Evolutionary conservation across 306 rosid species (phyloP), one percentile per base, ranked within the genome.

Genomic region (Adenanthera pavonina): DNA sequence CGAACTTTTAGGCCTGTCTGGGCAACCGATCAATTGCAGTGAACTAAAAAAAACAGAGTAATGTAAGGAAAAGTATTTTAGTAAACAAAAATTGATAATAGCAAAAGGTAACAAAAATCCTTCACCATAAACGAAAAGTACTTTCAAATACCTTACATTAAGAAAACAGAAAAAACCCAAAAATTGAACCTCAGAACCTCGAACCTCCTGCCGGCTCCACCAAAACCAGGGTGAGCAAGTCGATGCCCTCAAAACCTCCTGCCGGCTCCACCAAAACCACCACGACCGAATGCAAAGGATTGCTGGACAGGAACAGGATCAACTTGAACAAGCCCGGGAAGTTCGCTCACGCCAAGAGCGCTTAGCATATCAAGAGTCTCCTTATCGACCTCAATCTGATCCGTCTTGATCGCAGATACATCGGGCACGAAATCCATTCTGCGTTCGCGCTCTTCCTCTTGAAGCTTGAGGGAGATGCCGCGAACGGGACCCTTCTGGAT

Each of bases 371-470:
- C 93, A 0, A 89, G 51, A 0, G 95, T 89, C 70, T 91, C 92
- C 89, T 78, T 86, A 40, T 91, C 95, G 10, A 91, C 93, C 76
- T 82, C 86, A 46, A 91, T 83, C 0, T 41, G 84, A 0, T 89
- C 90, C 7, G 79, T 85, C 33, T 51, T 56, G 19, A 91, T 86
- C 30, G 92, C 91, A 0, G 93, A 91, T 44, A 79, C 84, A 0
- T 88, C 92, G 16, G 93, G 95, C 16, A 91, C 93, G 69, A 83
- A 89, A 75, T 91, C 95, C 93, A 91, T 87, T 60, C 91, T 84
- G 36, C 92, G 88, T 76, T 91, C 92, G 0, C 92, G 80, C 83
- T 91, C 93, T 52, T 91, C 93, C 84, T 91, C 95, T 77, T 91
- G 93, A 7, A 91, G 91, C 87, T 88, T 91, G 14, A 91, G 76